Evolutionary conservation across 2,329 filamentous ascomycete species (phyloP).

Genomic region (Fusarium begoniae): DNA sequence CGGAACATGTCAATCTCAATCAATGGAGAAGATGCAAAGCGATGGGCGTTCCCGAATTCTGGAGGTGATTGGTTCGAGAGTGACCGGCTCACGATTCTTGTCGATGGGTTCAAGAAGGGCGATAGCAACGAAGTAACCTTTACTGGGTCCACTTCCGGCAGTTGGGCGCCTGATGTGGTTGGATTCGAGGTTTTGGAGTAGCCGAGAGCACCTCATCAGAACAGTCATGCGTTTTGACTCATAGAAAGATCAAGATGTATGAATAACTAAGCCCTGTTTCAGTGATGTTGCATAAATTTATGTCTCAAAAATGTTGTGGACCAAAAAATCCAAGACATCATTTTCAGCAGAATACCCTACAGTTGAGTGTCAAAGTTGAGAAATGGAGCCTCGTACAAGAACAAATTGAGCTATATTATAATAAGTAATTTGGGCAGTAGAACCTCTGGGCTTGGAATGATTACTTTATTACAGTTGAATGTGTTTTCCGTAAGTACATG

Average conservation of each 20-base stretch:
- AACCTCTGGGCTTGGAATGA: too few species aligned
- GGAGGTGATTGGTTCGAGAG: conserved; percentile 62
- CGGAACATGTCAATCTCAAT: conserved; percentile 60
- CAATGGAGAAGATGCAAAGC: conserved; percentile 53
- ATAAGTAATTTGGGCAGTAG: too few species aligned
- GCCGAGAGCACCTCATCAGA: too few species aligned
- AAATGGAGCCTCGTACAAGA: too few species aligned
- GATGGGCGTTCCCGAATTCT: conserved; percentile 60
- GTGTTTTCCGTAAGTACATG: rapidly evolving
- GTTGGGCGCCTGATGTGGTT: conserved; percentile 54
- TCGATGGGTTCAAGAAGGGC: conserved; percentile 56
- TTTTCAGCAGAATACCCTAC: background rate
- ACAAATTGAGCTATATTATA: too few species aligned
- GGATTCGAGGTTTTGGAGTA: conserved; percentile 48
- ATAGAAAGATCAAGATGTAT: background rate
- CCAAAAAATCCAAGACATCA: too few species aligned
- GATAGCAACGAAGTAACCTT: conserved; percentile 51
- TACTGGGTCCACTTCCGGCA: conserved; percentile 35
- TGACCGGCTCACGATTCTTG: conserved; percentile 54
- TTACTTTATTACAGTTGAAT: too few species aligned
- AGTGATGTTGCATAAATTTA: background rate
- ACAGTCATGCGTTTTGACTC: rapidly evolving
- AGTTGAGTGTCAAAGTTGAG: background rate
- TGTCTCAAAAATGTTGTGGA: too few species aligned
- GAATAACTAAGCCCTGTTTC: too few species aligned